Base-by-base conservation (phyloP, 306 rosid species). In the Castanea sativa region DNA sequence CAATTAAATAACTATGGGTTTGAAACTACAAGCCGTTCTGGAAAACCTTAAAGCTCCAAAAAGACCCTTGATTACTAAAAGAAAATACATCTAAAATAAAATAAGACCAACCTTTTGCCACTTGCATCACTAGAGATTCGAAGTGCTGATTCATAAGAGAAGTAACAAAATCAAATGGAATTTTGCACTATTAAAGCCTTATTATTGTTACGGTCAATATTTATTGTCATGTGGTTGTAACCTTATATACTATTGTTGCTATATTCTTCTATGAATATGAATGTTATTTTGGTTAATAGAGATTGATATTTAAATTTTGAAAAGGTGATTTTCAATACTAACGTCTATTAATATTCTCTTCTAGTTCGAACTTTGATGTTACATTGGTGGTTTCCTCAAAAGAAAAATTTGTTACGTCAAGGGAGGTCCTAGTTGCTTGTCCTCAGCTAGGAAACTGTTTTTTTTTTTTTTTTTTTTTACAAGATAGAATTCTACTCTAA, bases 391-490 rank as follows among this genome's bases (percentile, higher is more conserved):
- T 86, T 69, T 87, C 81, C 78, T 87, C 89, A 32, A 86, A 91
- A 86, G 89, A 75, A 71, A 88, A 91, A 75, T 79, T 86, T 71
- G 81, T 91, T 59, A 81, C 89, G 75, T 94, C 93, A 63, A 89
- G 79, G 74, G 94, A 92, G 83, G 97, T 92, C 75, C 77, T 88
- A 79, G 93, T 87, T 74, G 86, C 88, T 78, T 94, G 92, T 84
- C 90, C 90, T 77, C 93, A 91, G 82, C 88, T 91, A 91, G 92
- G 98, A 94, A 83, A 94, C 98, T 41, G 86, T 88, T 78, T n/a
- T n/a, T 21, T 21, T 21, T 21, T 21, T 21, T 21, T 21, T 21
- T 21, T 21, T 21, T 21, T 21, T 21, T 21, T 21, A 21, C 23
- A 21, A 21, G 23, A 21, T 21, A 21, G 23, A 21, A 21, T 21